These are phyloP conservation scores for Neurospora sp. DNA, from an alignment of 495 filamentous ascomycete genomes.

Conservation along the genomic window DNA sequence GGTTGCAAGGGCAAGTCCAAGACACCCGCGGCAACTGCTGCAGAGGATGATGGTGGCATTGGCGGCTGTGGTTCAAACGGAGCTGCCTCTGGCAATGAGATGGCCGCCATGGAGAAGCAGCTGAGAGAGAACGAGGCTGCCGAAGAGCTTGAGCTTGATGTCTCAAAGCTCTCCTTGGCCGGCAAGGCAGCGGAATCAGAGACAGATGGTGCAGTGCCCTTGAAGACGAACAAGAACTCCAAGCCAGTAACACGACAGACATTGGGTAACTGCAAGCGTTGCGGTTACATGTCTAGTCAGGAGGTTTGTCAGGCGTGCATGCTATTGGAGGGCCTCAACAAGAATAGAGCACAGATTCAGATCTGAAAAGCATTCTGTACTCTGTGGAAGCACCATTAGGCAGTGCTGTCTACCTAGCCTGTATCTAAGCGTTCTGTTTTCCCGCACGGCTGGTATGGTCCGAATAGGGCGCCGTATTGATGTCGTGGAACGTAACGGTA, in stretches of 20 bases:
- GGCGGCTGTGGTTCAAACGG: conserved; percentile 76
- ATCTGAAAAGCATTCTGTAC: conserved; percentile 34
- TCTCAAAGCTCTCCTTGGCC: conserved; percentile 35
- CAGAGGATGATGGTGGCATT: conserved; percentile 43
- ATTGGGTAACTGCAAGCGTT: conserved; percentile 75
- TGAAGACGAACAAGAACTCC: conserved; percentile 12
- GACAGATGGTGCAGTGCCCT: conserved; percentile 7
- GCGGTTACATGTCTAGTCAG: conserved; percentile 94
- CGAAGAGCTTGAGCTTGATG: conserved; percentile 58
- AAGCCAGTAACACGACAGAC: conserved; percentile 44
- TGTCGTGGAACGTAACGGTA: neutral
- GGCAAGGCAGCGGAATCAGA: conserved; percentile 8
- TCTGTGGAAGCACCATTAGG: neutral
- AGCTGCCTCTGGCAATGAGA: conserved; percentile 63
- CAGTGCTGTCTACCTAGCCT: neutral
- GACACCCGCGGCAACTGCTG: conserved; percentile 30
- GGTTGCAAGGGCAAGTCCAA: conserved; percentile 25
- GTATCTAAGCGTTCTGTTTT: neutral
- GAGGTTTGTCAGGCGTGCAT: conserved; percentile 90
- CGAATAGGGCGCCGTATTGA: neutral
- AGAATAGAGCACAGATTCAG: conserved; percentile 70
- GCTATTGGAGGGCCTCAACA: conserved; percentile 83
- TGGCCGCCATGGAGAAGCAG: conserved; percentile 82
- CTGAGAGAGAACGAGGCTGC: conserved; percentile 59
- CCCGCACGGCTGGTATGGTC: neutral